These are phyloP conservation scores for Volvox reticuliferus DNA, from an alignment of 139 green algal species.

Conservation along the genomic window DNA sequence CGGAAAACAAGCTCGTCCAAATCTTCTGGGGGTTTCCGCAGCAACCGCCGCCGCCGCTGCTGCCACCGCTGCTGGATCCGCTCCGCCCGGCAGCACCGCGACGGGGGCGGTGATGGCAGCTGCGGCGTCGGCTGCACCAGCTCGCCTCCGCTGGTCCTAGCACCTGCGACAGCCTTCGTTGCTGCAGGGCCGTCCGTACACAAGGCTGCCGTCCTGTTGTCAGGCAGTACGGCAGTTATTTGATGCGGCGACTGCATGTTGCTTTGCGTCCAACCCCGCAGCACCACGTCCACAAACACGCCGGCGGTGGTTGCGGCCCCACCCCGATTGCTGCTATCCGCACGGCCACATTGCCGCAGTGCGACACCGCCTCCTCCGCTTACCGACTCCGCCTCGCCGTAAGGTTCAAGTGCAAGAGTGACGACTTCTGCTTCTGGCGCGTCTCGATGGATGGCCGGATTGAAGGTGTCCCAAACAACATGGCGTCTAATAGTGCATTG, in stretches of 20 bases:
- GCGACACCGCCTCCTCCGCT: neutral
- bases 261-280: neutral
- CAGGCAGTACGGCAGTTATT: no score
- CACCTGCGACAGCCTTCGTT: no score
- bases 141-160: no score
- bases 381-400: neutral
- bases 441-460: no score
- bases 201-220: no score
- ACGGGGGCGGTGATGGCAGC: neutral
- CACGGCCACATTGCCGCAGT: neutral
- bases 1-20: neutral
- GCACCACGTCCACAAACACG: neutral
- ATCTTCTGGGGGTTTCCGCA: neutral
- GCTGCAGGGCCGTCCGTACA: no score
- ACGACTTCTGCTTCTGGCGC: no score
- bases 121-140: no score
- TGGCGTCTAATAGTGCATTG: neutral
- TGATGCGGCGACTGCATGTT: neutral
- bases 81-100: neutral
- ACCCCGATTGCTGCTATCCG: neutral
- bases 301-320: no score
- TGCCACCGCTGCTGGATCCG: neutral
- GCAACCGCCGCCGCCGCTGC: neutral
- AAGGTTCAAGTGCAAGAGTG: neutral
- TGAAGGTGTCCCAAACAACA: neutral